A percentile compares a stretch with the other conserved stretches of the same genome.
These are phyloP conservation scores for Pisolithus sp. DNA, from an alignment of 768 basidiomycete species.

Conservation along the genomic window DNA sequence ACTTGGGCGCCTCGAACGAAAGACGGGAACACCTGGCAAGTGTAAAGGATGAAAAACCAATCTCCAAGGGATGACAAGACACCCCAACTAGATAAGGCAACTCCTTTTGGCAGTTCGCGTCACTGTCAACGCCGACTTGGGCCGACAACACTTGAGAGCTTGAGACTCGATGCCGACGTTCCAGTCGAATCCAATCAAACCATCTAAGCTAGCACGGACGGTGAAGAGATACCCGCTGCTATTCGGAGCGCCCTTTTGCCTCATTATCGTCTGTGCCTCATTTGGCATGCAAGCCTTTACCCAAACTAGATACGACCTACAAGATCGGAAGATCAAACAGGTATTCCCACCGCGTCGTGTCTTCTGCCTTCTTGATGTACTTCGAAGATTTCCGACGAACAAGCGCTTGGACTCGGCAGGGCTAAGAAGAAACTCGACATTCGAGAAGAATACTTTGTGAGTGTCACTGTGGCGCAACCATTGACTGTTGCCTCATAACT, in stretches of 20 bases:
- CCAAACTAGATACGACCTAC: slow-evolving; percentile 85
- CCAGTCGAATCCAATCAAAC: slow-evolving; percentile 39
- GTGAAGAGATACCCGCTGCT: slow-evolving; percentile 58
- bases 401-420: slow-evolving; percentile 67
- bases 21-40: slow-evolving; percentile 6
- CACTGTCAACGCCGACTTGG: neutral
- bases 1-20: neutral
- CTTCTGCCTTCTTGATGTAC: neutral
- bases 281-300: slow-evolving; percentile 81
- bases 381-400: slow-evolving; percentile 62
- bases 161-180: slow-evolving; percentile 42
- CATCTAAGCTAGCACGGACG: slow-evolving; percentile 33
- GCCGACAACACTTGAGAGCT: neutral
- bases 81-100: neutral
- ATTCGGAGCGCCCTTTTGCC: slow-evolving; percentile 84
- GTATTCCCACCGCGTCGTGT: slow-evolving; percentile 26
- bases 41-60: slow-evolving; percentile 2
- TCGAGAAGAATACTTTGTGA: slow-evolving; percentile 91
- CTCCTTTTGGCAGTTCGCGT: neutral
- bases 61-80: neutral
- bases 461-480: slow-evolving; percentile 27
- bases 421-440: slow-evolving; percentile 82
- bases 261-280: slow-evolving; percentile 80
- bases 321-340: slow-evolving; percentile 71
- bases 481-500: neutral